Conservation (phyloP, 164 flowering plant genomes). For the Chimonanthus salicifolius region DNA sequence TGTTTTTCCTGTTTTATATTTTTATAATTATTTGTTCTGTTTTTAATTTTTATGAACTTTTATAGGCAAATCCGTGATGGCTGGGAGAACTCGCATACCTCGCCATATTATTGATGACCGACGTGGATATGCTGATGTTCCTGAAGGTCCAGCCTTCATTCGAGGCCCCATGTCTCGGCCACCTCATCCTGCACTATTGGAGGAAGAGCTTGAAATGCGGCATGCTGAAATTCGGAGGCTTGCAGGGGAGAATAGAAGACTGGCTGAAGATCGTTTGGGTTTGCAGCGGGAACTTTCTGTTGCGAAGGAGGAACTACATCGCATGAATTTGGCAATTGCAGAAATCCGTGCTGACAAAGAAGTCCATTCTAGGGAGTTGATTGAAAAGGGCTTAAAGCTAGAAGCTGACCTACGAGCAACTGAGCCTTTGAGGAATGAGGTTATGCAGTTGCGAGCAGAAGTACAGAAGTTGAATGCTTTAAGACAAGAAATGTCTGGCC, state of each 20-base stretch:
- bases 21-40: neutral
- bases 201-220: constrained; percentile 86
- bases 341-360: constrained; percentile 80
- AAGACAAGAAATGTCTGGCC: constrained; percentile 60
- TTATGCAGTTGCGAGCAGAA: constrained; percentile 54
- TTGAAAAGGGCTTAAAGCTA: constrained; percentile 72
- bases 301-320: constrained; percentile 79
- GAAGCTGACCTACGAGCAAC: constrained; percentile 86
- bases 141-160: constrained; percentile 40
- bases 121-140: constrained; percentile 44
- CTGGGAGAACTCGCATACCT: constrained; percentile 68
- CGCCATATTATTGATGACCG: constrained; percentile 47
- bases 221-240: constrained; percentile 72
- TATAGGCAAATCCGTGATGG: constrained; percentile 32
- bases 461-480: constrained; percentile 53
- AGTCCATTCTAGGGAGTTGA: constrained; percentile 61
- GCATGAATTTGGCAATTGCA: constrained; percentile 53
- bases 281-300: constrained; percentile 62
- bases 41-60: neutral
- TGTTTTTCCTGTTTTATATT: too few relatives aligned
- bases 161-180: constrained; percentile 56
- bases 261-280: constrained; percentile 66
- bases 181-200: constrained; percentile 74
- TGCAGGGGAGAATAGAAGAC: constrained; percentile 60
- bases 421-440: constrained; percentile 74